A percentile compares a stretch with the other conserved stretches of the same genome.
Conservation (phyloP, 495 filamentous ascomycete species). For the Chaetomium fimeti region DNA sequence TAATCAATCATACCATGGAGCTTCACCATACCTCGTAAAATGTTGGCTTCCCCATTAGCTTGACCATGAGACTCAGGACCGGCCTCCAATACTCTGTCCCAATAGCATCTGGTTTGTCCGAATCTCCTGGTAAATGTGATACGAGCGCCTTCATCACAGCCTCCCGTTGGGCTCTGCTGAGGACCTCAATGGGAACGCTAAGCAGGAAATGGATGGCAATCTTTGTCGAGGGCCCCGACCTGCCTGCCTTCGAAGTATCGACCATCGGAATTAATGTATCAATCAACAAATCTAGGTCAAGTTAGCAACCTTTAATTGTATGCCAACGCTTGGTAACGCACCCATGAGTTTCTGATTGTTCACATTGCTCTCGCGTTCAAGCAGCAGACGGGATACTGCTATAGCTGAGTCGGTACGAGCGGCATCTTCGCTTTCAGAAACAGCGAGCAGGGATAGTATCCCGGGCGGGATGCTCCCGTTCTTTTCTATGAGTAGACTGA, state of each 20-base stretch:
- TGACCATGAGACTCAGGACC: conserved; percentile 48
- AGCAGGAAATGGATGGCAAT: conserved; percentile 30
- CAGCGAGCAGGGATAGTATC: conserved; percentile 21
- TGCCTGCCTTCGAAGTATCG: conserved; percentile 22
- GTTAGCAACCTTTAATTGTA: background rate
- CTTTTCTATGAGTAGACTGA: conserved; percentile 23
- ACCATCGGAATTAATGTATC: conserved; percentile 24
- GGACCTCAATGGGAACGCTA: conserved; percentile 21
- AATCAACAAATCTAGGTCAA: conserved; percentile 20
- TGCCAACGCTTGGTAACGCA: background rate
- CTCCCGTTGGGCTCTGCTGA: conserved; percentile 30
- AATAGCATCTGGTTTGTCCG: conserved; percentile 19
- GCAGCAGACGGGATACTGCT: conserved; percentile 12
- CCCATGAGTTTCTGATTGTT: conserved; percentile 27
- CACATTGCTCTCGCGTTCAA: conserved; percentile 29
- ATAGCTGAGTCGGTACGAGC: conserved; percentile 11
- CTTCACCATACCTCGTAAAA: conserved; percentile 45
- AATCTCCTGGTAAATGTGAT: conserved; percentile 17
- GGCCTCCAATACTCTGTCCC: conserved; percentile 30
- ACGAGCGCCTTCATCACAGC: conserved; percentile 30
- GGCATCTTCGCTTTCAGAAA: background rate
- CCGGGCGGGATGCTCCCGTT: conserved; percentile 18
- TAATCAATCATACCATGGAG: background rate
- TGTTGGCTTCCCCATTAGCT: conserved; percentile 48
- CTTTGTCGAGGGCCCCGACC: conserved; percentile 18